Evolutionary conservation across 1,284 basidiomycete genomes (phyloP).

Genomic region (Fomitiporia mediterranea): DNA sequence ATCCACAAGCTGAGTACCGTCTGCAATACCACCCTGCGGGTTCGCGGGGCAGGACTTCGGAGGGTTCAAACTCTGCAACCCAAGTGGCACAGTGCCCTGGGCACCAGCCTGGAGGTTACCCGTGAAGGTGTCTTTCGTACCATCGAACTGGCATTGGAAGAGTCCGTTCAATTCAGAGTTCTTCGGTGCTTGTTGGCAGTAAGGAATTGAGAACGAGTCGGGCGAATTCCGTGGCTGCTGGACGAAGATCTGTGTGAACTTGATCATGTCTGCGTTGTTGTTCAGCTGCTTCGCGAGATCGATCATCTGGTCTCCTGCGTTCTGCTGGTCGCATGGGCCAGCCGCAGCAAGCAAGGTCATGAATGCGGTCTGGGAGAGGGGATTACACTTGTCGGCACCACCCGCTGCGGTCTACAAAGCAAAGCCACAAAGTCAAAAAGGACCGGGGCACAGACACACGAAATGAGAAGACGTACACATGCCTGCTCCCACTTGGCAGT

Average conservation of each 20-base stretch:
- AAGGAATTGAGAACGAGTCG: conserved; percentile 42
- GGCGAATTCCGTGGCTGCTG: conserved; percentile 57
- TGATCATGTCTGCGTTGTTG: conserved; percentile 52
- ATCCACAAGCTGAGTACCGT: conserved; percentile 28
- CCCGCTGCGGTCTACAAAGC: conserved; percentile 36
- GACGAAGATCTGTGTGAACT: conserved; percentile 48
- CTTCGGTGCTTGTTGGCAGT: conserved; percentile 46
- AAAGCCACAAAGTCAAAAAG: not conserved
- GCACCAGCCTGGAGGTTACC: conserved; percentile 35
- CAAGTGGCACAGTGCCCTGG: conserved; percentile 45
- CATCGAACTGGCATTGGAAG: conserved; percentile 53
- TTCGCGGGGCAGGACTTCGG: conserved; percentile 50
- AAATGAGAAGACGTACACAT: conserved; percentile 33
- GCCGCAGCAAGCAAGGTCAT: conserved; percentile 47
- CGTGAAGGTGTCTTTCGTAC: conserved; percentile 43
- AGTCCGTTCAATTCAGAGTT: conserved; percentile 48
- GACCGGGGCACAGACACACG: not conserved
- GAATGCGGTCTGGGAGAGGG: conserved; percentile 38
- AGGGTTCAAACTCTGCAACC: conserved; percentile 34
- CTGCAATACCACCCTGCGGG: conserved; percentile 30
- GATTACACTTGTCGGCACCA: conserved; percentile 49
- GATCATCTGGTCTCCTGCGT: conserved; percentile 57
- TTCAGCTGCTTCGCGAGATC: conserved; percentile 54
- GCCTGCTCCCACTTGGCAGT: conserved; percentile 41
- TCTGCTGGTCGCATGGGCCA: conserved; percentile 56